Evolutionary conservation across 2,329 filamentous ascomycete genomes (phyloP), one percentile per base, ranked within the genome.

Genomic region (Colletotrichum tamarilloi): DNA sequence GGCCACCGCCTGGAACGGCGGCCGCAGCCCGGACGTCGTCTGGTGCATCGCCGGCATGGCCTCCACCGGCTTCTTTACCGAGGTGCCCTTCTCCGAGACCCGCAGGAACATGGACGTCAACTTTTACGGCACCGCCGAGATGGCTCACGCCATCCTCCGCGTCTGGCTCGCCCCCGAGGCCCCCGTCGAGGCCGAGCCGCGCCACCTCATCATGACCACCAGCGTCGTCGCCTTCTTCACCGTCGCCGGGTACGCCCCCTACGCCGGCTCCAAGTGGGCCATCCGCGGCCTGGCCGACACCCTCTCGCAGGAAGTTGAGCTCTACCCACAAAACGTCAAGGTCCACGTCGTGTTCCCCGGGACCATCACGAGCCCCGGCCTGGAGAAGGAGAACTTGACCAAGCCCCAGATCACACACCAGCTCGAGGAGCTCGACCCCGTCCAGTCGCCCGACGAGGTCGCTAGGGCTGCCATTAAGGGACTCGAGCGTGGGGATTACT

Each of bases 61-160:
- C 6, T 87, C 86, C 19, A 95, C 95, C 0, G 88, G 90, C 46
- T 92, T 97, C 74, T 97, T 96, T 85, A 82, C 94, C 76, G 94
- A 98, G 74, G 91, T 91, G 52, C 88, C 93, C 9, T 85, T 94
- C 65, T 85, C 91, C 8, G 89, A 88, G 12, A 85, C 95, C 76
- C 89, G 92, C 55, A 86, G 88, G 76, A 94, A 97, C 81, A 98
- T 98, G 94, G 94, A 98, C 79, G 90, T 96, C 77, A 96, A 98
- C 84, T 98, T 94, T 85, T 98, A 92, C 88, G 94, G 94, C 62
- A 91, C 92, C 35, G 92, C 93, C 53, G 97, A 97, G 81, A 94
- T 97, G 84, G 93, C 95, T 49, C 95, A 97, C 80, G 92, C 94
- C 24, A 91, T 93, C 22, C 85, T 98, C 74, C 89, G 88, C 64